Conservation (phyloP, 352 stramenopile genomes). For the Phytophthora macrochlamydospora region DNA sequence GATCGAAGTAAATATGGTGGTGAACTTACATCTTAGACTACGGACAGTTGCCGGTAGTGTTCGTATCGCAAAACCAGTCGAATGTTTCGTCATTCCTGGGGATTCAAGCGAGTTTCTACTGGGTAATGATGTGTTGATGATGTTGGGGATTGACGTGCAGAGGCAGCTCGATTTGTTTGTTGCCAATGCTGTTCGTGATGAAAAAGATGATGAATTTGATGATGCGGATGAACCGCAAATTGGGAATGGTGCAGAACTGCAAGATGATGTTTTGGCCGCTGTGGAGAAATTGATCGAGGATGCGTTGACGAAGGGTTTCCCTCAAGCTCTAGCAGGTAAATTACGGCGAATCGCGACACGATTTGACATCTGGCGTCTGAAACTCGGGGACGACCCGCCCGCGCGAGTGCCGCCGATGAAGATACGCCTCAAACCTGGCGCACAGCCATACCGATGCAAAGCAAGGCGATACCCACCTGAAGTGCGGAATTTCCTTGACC, state of each 20-base stretch:
- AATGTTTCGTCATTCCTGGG: constrained; percentile 21
- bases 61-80: constrained; percentile 10
- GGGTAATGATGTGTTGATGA: constrained; percentile 16
- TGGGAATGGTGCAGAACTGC: not conserved
- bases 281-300: constrained; percentile 4
- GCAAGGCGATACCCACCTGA: constrained; percentile 25
- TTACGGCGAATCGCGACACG: constrained; percentile 3
- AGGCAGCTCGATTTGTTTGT: constrained; percentile 7
- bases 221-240: constrained; percentile 3
- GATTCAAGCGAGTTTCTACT: constrained; percentile 13
- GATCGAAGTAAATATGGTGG: constrained; percentile 10
- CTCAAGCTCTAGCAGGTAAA: not conserved
- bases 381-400: constrained; percentile 23
- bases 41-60: constrained; percentile 10
- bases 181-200: constrained; percentile 2
- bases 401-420: constrained; percentile 23
- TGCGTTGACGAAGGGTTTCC: constrained; percentile 4
- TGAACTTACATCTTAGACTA: constrained; percentile 14
- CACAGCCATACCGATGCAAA: constrained; percentile 26
- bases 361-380: constrained; percentile 14
- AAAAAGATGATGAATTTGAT: constrained; percentile 13
- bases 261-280: not conserved
- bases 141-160: constrained; percentile 15
- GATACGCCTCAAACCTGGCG: constrained; percentile 20
- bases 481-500: constrained; percentile 17